A percentile compares a stretch with the other conserved stretches of the same genome.
These are phyloP conservation scores for Yamadazyma diospyri DNA, from an alignment of 1,139 yeast genomes.

Conservation along the genomic window DNA sequence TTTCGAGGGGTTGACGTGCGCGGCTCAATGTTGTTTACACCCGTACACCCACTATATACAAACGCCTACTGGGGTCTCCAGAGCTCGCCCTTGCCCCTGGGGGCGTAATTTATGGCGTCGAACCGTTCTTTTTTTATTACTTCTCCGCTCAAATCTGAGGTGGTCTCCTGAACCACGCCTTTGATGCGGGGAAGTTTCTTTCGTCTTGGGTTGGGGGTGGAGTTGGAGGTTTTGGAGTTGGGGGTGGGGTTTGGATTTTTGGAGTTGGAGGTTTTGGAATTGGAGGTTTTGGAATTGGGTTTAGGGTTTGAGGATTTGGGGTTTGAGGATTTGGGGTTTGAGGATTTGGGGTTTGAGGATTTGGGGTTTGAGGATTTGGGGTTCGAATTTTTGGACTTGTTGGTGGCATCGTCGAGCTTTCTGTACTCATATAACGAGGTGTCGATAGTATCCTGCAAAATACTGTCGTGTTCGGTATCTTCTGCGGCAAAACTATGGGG, in stretches of 20 bases:
- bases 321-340: background rate
- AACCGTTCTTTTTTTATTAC: conserved; percentile 38
- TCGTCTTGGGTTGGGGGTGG: background rate
- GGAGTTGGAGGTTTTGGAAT: background rate
- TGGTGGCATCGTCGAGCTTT: conserved; percentile 7
- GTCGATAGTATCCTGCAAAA: conserved; percentile 37
- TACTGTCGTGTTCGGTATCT: conserved; percentile 21
- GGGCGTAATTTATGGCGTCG: conserved; percentile 48
- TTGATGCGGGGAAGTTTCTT: background rate
- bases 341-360: no score
- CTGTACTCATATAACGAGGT: conserved; percentile 32
- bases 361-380: background rate
- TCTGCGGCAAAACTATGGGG: conserved; percentile 28
- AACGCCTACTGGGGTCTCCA: conserved; percentile 49
- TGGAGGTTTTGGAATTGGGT: background rate
- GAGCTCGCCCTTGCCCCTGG: conserved; percentile 50
- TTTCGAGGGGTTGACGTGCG: no score
- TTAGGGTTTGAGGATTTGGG: no score
- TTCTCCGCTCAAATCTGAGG: conserved; percentile 20
- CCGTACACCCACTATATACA: no score
- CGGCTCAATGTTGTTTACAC: no score
- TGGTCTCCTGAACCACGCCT: conserved; percentile 4
- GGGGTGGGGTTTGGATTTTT: no score
- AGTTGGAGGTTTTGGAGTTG: background rate
- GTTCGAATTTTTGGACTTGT: no score